Base-by-base conservation (phyloP, 495 filamentous ascomycete species). In the Xylaria palmicola region DNA sequence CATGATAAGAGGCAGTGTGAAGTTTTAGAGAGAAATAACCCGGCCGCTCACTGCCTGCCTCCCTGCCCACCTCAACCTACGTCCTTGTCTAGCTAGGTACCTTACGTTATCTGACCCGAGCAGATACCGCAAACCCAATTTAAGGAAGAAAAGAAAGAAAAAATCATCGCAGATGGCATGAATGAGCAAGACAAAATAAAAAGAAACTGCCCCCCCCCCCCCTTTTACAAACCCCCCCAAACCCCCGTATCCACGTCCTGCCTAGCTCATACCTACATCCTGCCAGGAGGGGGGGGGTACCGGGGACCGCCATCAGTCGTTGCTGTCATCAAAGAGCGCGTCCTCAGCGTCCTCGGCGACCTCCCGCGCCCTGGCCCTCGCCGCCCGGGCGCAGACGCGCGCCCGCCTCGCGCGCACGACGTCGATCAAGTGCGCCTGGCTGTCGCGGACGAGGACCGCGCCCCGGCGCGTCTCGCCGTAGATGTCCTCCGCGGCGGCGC, bases 391-490 rank as follows among this genome's bases (percentile, higher is more conserved):
- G 4, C 39, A 19, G 15, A 40, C 17, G 0, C n/a, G 27, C 3
- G 20, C 55, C 19, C 43, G 17, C 15, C 13, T 5, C 26, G 37
- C n/a, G 9, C 39, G 17, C 26, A 57, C 19, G 19, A 9, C 6
- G 44, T 58, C 55, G 43, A 58, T 58, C 2, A 58, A 44, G 1
- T 19, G 6, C 6, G 30, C 41, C 8, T 58, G n/a, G 43, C 44
- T 58, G 55, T 58, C 43, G 10, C 10, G 20, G 1, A 34, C 24
- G 5, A 19, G 9, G 13, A 30, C 4, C 3, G 51, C 56, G 56
- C 56, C 45, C 7, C 32, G 45, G 0, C 2, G 10, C 2, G 1
- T 34, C 45, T 40, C 45, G 19, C 37, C 1, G 29, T n/a, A 19
- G 27, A 59, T 59, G 2, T 40, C 19, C 13, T 20, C 30, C 17